Evolutionary conservation across 495 filamentous ascomycete genomes (phyloP), one percentile per base, ranked within the genome.

Genomic region (Penicillium dipodomyicola): DNA sequence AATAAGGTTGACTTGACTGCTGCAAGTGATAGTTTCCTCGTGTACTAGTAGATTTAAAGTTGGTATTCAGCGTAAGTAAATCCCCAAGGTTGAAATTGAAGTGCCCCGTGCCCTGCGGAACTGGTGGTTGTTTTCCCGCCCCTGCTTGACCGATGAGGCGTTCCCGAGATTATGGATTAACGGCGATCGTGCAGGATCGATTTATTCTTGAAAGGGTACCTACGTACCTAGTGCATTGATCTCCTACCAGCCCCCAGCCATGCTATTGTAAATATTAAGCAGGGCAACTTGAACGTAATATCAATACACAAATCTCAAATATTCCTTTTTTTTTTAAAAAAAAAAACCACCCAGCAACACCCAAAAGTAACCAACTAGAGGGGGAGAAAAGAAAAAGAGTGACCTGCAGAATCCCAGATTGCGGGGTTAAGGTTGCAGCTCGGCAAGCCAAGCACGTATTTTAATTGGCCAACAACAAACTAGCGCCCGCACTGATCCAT

Each of bases 371-470:
- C 19, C 35, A 17, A 27, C 12, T 15, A 50, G 25, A 7, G n/a
- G 54, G 35, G 35, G 27, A 15, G 22, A 23, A 4, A 22, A 29
- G 8, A 17, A 59, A 54, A 53, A 32, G n/a, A 35, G 33, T 12
- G 7, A 47, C 20, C 6, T 40, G 25, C 25, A 39, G 23, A 10
- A 12, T 51, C 15, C 37, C 27, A 50, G 44, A 65, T 63, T 68
- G 63, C 63, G 65, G 65, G 65, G 65, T 65, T 68, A 65, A 68
- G 60, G 63, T 68, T 68, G 63, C 65, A 68, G 65, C 63, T 63
- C 9, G 10, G 25, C 25, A n/a, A 10, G 17, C 10, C 15, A 41
- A 19, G 15, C 4, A 19, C 53, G 19, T 5, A 40, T 20, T 23
- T 30, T 19, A 12, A 52, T 42, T 52, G 50, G 50, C 37, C 50